Conservation (phyloP, 1,284 basidiomycete species). For the Ceratobasidium sp. region DNA sequence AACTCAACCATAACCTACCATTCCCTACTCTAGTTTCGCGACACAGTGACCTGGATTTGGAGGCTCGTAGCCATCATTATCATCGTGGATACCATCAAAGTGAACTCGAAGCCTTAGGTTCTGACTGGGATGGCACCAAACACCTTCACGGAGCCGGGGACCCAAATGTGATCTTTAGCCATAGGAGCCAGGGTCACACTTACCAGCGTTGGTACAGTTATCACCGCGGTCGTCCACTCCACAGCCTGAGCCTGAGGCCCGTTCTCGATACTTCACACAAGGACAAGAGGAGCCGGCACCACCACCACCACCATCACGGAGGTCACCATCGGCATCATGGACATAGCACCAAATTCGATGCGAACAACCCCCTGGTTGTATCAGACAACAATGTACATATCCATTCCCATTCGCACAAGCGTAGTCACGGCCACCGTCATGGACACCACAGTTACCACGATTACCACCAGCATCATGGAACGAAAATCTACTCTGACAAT, state of each 20-base stretch:
- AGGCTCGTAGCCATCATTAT: conserved; percentile 5
- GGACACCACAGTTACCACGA: background rate
- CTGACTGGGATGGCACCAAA: too few relatives aligned
- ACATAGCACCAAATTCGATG: conserved; percentile 12
- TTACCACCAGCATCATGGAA: conserved; percentile 18
- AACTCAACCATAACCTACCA: background rate
- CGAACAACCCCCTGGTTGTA: conserved; percentile 16
- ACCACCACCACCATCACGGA: conserved; percentile 7
- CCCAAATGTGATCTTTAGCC: too few relatives aligned
- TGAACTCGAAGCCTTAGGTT: background rate
- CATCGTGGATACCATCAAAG: conserved; percentile 4
- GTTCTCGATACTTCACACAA: too few relatives aligned
- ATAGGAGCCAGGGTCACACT: too few relatives aligned
- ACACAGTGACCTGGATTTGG: background rate
- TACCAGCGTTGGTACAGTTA: too few relatives aligned
- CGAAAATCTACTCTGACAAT: conserved; percentile 20
- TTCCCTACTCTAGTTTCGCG: conserved; percentile 22
- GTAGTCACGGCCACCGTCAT: background rate
- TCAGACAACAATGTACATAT: conserved; percentile 17
- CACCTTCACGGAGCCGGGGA: too few relatives aligned
- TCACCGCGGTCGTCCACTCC: too few relatives aligned
- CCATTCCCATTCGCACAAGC: conserved; percentile 30
- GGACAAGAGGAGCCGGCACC: background rate
- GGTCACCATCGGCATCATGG: background rate
- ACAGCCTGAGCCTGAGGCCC: too few relatives aligned